These are phyloP conservation scores for Fraxinus sp. DNA, from an alignment of 305 asterid species.

Conservation along the genomic window DNA sequence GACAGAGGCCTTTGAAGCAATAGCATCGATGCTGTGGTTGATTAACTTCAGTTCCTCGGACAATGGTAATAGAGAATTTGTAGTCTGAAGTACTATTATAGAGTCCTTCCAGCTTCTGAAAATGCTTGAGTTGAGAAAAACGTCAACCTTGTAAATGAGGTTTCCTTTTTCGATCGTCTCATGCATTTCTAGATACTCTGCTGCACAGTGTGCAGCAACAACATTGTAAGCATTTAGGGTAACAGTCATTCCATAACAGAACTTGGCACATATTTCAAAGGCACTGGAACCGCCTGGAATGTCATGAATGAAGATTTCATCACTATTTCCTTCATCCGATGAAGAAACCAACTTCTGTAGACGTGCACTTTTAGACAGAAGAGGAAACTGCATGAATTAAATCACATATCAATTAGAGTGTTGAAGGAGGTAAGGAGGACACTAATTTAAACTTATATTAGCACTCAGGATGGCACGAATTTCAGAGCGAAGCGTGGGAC, in stretches of 20 bases:
- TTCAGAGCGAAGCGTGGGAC: background rate
- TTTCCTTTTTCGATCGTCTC: no score
- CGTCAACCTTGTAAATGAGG: slow-evolving; percentile 66
- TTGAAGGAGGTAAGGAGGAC: background rate
- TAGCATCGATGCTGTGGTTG: slow-evolving; percentile 69
- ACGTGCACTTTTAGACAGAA: no score
- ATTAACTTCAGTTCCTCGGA: slow-evolving; percentile 76
- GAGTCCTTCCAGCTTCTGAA: slow-evolving; percentile 97
- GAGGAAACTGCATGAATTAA: background rate
- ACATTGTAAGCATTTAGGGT: slow-evolving; percentile 39
- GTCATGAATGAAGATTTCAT: slow-evolving; percentile 62
- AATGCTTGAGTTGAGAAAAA: slow-evolving; percentile 72
- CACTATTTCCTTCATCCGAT: slow-evolving; percentile 52
- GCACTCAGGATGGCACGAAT: background rate
- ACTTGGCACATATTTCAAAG: slow-evolving; percentile 83
- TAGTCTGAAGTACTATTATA: slow-evolving; percentile 74
- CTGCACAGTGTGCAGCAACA: no score
- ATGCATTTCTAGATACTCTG: no score
- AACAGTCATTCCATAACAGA: slow-evolving; percentile 85
- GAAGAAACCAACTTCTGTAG: slow-evolving; percentile 27
- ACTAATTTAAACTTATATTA: background rate
- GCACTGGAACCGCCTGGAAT: slow-evolving; percentile 84
- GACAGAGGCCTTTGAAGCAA: slow-evolving; percentile 70
- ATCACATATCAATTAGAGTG: background rate
- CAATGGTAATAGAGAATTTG: slow-evolving; percentile 47